phyloP scores from a whole-genome alignment of 2,329 filamentous ascomycete species.

The Claviceps digitariae region DNA sequence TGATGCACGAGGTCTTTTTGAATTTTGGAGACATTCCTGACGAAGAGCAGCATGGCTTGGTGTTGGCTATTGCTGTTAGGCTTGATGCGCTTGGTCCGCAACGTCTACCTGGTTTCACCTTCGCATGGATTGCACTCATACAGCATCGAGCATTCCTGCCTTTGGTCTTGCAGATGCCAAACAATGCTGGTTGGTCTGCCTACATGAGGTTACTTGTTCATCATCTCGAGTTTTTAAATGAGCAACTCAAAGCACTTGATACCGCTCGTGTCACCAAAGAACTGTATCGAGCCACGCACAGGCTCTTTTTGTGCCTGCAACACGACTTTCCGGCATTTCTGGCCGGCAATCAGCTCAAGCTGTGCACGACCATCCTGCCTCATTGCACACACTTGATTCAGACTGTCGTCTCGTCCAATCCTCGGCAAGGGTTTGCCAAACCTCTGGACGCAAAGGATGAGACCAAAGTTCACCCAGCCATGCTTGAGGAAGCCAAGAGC shows the following conservation, averaged over 20 bases:
- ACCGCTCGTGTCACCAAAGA: slow-evolving; percentile 61
- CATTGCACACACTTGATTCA: slow-evolving; percentile 84
- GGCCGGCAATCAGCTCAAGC: slow-evolving; percentile 68
- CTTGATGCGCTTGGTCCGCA: slow-evolving; percentile 63
- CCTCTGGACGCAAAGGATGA: slow-evolving; percentile 62
- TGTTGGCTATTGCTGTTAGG: slow-evolving; percentile 56
- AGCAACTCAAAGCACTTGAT: slow-evolving; percentile 62
- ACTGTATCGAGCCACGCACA: slow-evolving; percentile 71
- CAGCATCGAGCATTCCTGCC: slow-evolving; percentile 79
- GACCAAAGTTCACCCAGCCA: slow-evolving; percentile 51
- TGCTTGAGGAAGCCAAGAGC: slow-evolving; percentile 48
- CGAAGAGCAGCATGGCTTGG: slow-evolving; percentile 53
- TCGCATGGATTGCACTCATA: slow-evolving; percentile 71
- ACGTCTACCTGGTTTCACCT: slow-evolving; percentile 70
- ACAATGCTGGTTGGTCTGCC: slow-evolving; percentile 59
- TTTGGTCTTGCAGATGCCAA: slow-evolving; percentile 53
- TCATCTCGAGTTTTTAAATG: slow-evolving; percentile 60
- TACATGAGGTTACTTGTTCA: slow-evolving; percentile 63
- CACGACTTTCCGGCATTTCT: slow-evolving; percentile 94
- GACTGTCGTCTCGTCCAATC: slow-evolving; percentile 70
- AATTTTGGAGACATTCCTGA: slow-evolving; percentile 44
- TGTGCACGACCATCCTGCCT: slow-evolving; percentile 69
- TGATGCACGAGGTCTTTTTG: slow-evolving; percentile 61
- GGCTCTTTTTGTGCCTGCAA: slow-evolving; percentile 72
- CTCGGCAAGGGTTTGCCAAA: slow-evolving; percentile 50